These are phyloP conservation scores for Deinandra increscens DNA, from an alignment of 129 eudicot species.

Conservation along the genomic window DNA sequence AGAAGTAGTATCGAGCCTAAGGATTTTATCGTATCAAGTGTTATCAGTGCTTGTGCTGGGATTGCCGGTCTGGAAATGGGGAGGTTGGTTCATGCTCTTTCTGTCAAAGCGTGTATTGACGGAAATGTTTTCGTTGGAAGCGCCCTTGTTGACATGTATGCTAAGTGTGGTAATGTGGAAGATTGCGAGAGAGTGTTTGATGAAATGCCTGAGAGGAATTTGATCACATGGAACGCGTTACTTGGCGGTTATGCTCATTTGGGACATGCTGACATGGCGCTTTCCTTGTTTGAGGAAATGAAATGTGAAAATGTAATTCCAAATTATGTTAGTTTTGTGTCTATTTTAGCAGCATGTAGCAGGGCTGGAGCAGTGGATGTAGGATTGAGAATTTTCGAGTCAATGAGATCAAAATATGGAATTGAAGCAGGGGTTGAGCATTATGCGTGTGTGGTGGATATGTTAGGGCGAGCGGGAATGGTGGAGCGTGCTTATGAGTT, in stretches of 20 bases:
- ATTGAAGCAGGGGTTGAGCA: constrained; percentile 70
- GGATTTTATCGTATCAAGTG: constrained; percentile 64
- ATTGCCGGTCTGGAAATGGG: constrained; percentile 69
- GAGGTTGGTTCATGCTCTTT: constrained; percentile 51
- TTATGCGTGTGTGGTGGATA: constrained; percentile 80
- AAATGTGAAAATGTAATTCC: constrained; percentile 40
- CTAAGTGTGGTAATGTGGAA: constrained; percentile 72
- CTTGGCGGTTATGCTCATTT: constrained; percentile 76
- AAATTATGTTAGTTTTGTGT: constrained; percentile 72
- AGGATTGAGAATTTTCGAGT: constrained; percentile 61
- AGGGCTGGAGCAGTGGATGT: constrained; percentile 62
- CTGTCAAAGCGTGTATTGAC: constrained; percentile 71
- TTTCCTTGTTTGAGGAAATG: constrained; percentile 58
- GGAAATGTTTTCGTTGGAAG: constrained; percentile 67
- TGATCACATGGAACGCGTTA: constrained; percentile 71
- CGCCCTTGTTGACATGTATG: constrained; percentile 91
- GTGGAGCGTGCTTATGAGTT: constrained; percentile 67
- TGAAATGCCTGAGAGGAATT: constrained; percentile 49
- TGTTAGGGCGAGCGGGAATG: constrained; percentile 79
- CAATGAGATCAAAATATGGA: constrained; percentile 57
- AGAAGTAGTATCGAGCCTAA: constrained; percentile 41
- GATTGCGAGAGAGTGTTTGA: constrained; percentile 57
- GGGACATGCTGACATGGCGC: constrained; percentile 63
- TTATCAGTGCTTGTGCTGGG: constrained; percentile 79
- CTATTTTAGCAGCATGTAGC: constrained; percentile 72